Evolutionary conservation across 2,329 filamentous ascomycete genomes (phyloP).

Genomic region (Epicoccum nigrum): DNA sequence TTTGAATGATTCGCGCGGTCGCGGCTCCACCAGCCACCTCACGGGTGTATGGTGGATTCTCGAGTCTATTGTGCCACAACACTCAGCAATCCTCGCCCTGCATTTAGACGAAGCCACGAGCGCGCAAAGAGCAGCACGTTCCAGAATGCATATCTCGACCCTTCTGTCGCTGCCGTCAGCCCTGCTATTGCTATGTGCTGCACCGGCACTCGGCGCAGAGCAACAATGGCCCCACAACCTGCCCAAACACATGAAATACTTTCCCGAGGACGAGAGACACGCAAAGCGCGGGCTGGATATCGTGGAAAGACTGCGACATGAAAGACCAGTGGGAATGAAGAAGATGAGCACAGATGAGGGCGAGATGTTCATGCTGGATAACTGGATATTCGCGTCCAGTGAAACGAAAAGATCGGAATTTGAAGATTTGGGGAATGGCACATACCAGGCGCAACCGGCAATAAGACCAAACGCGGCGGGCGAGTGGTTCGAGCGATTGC

Average conservation of each 20-base stretch:
- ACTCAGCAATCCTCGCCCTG: slow-evolving; percentile 22
- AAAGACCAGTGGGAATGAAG: slow-evolving; percentile 66
- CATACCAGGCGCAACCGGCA: slow-evolving; percentile 31
- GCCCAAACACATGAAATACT: slow-evolving; percentile 54
- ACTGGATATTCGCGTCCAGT: slow-evolving; percentile 59
- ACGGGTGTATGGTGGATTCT: slow-evolving; percentile 14
- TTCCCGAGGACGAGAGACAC: slow-evolving; percentile 54
- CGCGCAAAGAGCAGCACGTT: slow-evolving; percentile 7
- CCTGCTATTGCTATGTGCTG: slow-evolving; percentile 36
- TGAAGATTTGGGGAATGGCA: slow-evolving; percentile 26
- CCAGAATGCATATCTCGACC: slow-evolving; percentile 33
- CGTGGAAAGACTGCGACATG: slow-evolving; percentile 47
- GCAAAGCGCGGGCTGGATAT: slow-evolving; percentile 51
- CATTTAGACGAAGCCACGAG: slow-evolving; percentile 15
- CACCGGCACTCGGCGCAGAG: slow-evolving; percentile 31
- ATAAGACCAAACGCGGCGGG: slow-evolving; percentile 35
- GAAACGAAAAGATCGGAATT: slow-evolving; percentile 15
- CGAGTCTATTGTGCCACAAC: slow-evolving; percentile 13
- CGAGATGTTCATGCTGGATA: slow-evolving; percentile 76
- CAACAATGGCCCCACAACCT: slow-evolving; percentile 56
- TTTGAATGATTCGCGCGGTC: slow-evolving; percentile 32
- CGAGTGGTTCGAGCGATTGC: slow-evolving; percentile 47
- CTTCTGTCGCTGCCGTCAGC: slow-evolving; percentile 41
- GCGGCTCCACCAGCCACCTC: slow-evolving; percentile 42
- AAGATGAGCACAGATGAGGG: slow-evolving; percentile 74